Evolutionary conservation across 441 rosid species (phyloP), one percentile per base, ranked within the genome.

Genomic region (Gossypium lobatum): DNA sequence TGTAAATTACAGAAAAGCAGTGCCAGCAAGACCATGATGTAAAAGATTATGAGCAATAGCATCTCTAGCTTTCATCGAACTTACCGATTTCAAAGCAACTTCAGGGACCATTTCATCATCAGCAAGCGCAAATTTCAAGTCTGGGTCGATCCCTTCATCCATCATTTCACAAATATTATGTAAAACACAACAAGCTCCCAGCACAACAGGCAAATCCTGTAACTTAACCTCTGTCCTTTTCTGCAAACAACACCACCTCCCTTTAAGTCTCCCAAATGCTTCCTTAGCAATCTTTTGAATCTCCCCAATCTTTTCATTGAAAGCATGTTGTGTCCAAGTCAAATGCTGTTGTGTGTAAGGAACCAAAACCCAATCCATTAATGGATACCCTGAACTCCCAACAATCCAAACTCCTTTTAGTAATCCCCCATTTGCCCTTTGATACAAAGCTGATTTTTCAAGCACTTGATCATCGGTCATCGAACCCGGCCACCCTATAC

Each of bases 11-110:
- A 90, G 74, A 72, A 90, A 91, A 68, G 90, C 81, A 77, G 95
- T 85, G 73, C 97, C 96, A 2, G 94, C 98, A 17, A 86, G 91
- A 64, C 94, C 94, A 63, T 89, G 91, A 72, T 89, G 94, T 80
- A 89, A 68, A 37, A 89, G 86, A 68, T 89, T 88, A 78, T 89
- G 91, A 39, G 94, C 89, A 73, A 89, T 86, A 1, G 85, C 72
- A 72, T 89, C 92, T 74, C 94, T 85, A 1, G 91, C 85, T 82
- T 88, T 88, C 89, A 85, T 72, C 0, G 92, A 89, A 77, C 64
- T 84, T n/a, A 31, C 53, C 4, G 94, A 89, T 82, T 86, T 88
- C 81, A 88, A 48, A n/a, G 83, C 75, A 6, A 73, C 70, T 34
- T 89, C 94, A 0, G 92, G 91, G 17, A 85, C 82, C 84, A 86